Base-by-base conservation (phyloP, 768 basidiomycete species). In the Pleurotus djamor region DNA sequence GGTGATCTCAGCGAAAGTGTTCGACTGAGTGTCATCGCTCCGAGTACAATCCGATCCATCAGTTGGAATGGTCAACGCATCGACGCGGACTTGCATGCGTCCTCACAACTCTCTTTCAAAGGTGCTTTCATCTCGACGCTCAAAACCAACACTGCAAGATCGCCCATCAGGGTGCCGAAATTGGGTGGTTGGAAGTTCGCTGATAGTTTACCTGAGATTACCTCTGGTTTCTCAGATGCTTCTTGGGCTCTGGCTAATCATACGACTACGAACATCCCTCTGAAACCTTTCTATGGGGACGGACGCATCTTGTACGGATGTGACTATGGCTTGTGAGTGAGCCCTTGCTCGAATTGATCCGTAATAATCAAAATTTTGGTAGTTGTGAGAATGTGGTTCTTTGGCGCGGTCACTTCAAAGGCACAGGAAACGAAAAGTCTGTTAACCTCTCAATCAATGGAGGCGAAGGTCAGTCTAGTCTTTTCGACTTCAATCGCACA, bases 301-400 rank as follows among this genome's bases (percentile, higher is more conserved):
- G 89, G 89, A 1, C 76, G 88, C 38, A 74, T 92, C n/a, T 72
- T 94, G 33, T 93, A 91, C 70, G 91, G 90, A 0, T 93, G 91
- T 66, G 92, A 94, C 71, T 94, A 94, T 69, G 89, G 85, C 59
- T 94, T 87, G 91, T 92, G 60, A 71, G 87, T 71, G n/a, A 13
- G 16, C 36, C 43, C 43, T 41, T 8, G 5, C 10, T 41, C 16
- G n/a, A 4, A 12, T 9, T 38, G 4, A 12, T 60, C 47, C 38
- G 32, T 38, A 6, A 36, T 17, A 8, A 41, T 38, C 14, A 55
- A 4, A 7, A 16, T n/a, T 10, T 37, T 16, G 28, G n/a, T 52
- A 92, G 92, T 73, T 93, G 92, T 63, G 92, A 94, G 71, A 92
- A 92, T 65, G 76, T 82, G 5, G 87, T 92, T 34, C 74, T 94